phyloP scores from a whole-genome alignment of 2,329 filamentous ascomycete genomes.

The Rutstroemia sp. region DNA sequence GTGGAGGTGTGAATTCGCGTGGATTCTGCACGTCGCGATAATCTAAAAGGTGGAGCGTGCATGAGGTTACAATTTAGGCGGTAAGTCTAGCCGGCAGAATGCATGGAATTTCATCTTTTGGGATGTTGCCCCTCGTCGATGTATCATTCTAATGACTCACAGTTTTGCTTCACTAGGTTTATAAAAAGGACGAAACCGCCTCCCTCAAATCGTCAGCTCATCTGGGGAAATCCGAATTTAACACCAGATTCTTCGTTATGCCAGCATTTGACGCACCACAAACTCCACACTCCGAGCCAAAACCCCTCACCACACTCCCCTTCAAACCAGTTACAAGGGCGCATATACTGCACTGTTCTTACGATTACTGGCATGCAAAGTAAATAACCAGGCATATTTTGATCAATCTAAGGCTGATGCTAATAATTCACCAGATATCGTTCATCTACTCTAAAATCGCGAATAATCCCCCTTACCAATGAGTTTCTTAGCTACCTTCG shows the following conservation, averaged over 20 bases:
- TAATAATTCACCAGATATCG: slow-evolving; percentile 53
- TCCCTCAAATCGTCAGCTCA: neutral
- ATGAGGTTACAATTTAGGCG: neutral
- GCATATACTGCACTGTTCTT: slow-evolving; percentile 92
- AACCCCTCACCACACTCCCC: slow-evolving; percentile 38
- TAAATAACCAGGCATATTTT: slow-evolving; percentile 30
- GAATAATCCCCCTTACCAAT: slow-evolving; percentile 68
- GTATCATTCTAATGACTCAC: neutral
- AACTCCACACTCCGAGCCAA: slow-evolving; percentile 11
- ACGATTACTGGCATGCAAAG: slow-evolving; percentile 83
- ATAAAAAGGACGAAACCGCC: neutral
- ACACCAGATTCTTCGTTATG: slow-evolving; percentile 13
- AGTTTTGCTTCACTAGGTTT: neutral
- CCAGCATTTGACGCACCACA: slow-evolving; percentile 19
- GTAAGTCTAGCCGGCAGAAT: neutral
- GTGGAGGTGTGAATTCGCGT: neutral
- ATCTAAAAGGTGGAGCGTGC: neutral
- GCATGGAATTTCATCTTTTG: neutral
- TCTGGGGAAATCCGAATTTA: too few relatives aligned
- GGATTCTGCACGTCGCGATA: neutral
- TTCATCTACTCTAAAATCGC: slow-evolving; percentile 73
- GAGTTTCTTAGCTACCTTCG: slow-evolving; percentile 81
- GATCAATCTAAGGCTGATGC: neutral
- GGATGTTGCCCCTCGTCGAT: slow-evolving; percentile 13
- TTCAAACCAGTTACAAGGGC: slow-evolving; percentile 80